A percentile compares a stretch with the other conserved stretches of the same genome.
Conservation (phyloP, 495 filamentous ascomycete species). For the Bathelium albidoporum region DNA sequence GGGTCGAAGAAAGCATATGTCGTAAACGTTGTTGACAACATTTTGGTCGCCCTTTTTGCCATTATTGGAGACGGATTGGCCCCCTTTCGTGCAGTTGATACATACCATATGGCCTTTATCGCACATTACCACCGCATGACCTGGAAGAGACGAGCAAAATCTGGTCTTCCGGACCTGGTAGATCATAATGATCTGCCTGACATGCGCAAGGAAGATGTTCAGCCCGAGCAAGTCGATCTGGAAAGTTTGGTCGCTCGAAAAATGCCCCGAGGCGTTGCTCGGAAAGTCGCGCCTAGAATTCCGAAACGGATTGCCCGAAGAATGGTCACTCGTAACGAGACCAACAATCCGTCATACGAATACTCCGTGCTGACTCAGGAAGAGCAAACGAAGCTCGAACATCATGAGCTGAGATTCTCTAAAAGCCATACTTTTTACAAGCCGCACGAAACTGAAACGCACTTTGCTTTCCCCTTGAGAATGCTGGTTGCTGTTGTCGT, state of each 20-base stretch:
- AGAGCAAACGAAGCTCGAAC: slow-evolving; percentile 51
- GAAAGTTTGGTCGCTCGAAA: slow-evolving; percentile 3
- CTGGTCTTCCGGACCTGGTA: slow-evolving; percentile 47
- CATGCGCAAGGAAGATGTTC: slow-evolving; percentile 26
- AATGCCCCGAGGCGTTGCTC: neutral
- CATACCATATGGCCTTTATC: slow-evolving; percentile 66
- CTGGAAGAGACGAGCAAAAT: slow-evolving; percentile 53
- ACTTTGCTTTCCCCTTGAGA: slow-evolving; percentile 60
- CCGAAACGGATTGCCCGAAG: slow-evolving; percentile 19
- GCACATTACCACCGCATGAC: slow-evolving; percentile 53
- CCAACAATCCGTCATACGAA: slow-evolving; percentile 31
- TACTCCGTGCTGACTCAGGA: slow-evolving; percentile 49
- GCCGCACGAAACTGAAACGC: slow-evolving; percentile 66
- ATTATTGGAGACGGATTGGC: slow-evolving; percentile 64
- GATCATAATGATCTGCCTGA: slow-evolving; percentile 62
- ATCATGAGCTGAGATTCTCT: slow-evolving; percentile 62
- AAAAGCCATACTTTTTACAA: slow-evolving; percentile 73
- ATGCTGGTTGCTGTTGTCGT: slow-evolving; percentile 60
- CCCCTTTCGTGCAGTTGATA: slow-evolving; percentile 63
- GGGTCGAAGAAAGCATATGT: slow-evolving; percentile 54
- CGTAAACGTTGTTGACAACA: slow-evolving; percentile 62
- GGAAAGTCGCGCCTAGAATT: slow-evolving; percentile 14
- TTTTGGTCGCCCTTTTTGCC: slow-evolving; percentile 63
- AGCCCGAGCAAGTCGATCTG: slow-evolving; percentile 1
- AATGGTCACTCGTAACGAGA: slow-evolving; percentile 20